Evolutionary conservation across 441 rosid species (phyloP).

Genomic region (Brassica balearica): DNA sequence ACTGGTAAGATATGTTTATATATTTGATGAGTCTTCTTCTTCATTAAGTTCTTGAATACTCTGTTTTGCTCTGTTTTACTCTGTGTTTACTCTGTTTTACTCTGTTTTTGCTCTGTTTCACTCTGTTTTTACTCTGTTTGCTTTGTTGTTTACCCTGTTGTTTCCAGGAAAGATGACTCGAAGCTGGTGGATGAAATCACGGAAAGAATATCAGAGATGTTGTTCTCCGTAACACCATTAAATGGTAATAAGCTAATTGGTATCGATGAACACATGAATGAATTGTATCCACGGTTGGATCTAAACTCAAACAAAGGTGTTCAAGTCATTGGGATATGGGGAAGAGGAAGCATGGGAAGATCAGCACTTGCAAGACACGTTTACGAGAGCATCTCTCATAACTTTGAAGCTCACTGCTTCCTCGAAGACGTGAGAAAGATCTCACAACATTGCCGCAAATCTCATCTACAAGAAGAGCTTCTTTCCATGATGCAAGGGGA

Average conservation of each 20-base stretch:
- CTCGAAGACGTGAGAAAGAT: conserved; percentile 35
- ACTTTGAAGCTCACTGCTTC: conserved; percentile 45
- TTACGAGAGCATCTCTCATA: conserved; percentile 23
- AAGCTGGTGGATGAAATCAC: conserved; percentile 34
- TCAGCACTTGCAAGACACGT: conserved; percentile 36
- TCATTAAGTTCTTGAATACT: background rate
- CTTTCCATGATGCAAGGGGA: conserved; percentile 40
- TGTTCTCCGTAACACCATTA: conserved; percentile 15
- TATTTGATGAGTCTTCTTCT: background rate
- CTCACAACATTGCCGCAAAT: background rate
- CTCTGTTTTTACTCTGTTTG: background rate
- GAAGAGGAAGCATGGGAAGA: conserved; percentile 42
- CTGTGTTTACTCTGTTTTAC: background rate
- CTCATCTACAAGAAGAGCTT: conserved; percentile 37
- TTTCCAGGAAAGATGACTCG: conserved; percentile 39
- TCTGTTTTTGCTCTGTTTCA: background rate
- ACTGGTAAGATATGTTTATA: conserved; percentile 14
- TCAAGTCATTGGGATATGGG: conserved; percentile 41
- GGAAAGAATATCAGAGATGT: conserved; percentile 8
- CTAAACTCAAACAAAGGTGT: conserved; percentile 22
- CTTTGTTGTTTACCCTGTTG: background rate
- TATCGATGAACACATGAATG: conserved; percentile 35
- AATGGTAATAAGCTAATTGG: conserved; percentile 24
- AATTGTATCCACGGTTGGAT: conserved; percentile 32
- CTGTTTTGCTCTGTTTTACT: background rate